phyloP scores from a whole-genome alignment of 768 basidiomycete species.

The Serendipita sp. region DNA sequence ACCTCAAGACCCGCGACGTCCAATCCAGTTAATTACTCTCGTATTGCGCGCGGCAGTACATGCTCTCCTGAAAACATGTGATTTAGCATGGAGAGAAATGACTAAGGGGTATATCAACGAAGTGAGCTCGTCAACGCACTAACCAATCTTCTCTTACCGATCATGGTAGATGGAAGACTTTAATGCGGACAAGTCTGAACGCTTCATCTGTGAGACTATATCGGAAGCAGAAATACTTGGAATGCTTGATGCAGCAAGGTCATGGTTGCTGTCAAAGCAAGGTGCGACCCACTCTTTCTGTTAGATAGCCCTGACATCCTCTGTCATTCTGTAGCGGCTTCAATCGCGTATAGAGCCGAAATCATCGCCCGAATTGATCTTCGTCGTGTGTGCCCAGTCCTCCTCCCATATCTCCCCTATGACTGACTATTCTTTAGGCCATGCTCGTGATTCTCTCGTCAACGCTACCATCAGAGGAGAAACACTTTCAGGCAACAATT shows the following conservation, averaged over 20 bases:
- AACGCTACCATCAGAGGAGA: not conserved
- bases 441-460: conserved; percentile 12
- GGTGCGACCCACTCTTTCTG: not conserved
- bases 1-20: conserved; percentile 30
- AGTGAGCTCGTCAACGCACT: conserved; percentile 30
- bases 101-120: conserved; percentile 61
- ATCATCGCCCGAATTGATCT: not conserved
- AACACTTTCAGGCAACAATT: not conserved
- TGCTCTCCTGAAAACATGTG: conserved; percentile 65
- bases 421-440: conserved; percentile 1
- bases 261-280: conserved; percentile 23
- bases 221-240: conserved; percentile 11
- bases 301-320: not conserved
- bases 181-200: conserved; percentile 13
- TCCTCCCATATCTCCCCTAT: not conserved
- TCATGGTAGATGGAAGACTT: not conserved
- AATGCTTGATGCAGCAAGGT: conserved; percentile 50
- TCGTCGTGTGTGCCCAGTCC: conserved; percentile 3
- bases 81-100: conserved; percentile 68
- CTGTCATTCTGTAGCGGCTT: not conserved
- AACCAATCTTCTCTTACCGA: not conserved
- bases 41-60: conserved; percentile 53
- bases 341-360: not conserved
- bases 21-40: conserved; percentile 45
- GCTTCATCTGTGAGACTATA: conserved; percentile 11